Conservation (phyloP, 768 basidiomycete genomes). For the Rhizopogon vesiculosus region DNA sequence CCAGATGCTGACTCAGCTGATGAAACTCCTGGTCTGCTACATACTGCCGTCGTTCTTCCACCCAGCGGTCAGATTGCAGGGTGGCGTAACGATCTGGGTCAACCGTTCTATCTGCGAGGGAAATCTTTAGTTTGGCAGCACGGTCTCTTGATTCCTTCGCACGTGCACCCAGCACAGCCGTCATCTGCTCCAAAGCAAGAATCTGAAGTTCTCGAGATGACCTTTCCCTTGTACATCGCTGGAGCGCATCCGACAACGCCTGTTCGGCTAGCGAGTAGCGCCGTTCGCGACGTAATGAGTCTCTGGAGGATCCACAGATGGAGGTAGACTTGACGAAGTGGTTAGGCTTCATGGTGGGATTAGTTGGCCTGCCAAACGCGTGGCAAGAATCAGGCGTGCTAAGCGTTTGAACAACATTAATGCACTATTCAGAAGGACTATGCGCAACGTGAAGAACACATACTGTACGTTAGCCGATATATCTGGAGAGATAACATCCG, state of each 20-base stretch:
- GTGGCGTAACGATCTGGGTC: conserved; percentile 33
- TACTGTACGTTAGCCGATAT: conserved; percentile 10
- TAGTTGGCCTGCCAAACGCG: conserved; percentile 6
- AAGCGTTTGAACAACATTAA: background rate
- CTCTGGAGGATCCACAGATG: conserved; percentile 23
- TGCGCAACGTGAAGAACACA: conserved; percentile 15
- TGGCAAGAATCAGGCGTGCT: conserved; percentile 18
- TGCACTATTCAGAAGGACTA: background rate
- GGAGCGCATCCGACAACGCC: conserved; percentile 32
- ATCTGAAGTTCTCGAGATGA: conserved; percentile 44
- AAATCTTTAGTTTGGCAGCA: conserved; percentile 33
- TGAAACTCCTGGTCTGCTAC: conserved; percentile 34
- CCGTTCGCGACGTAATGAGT: conserved; percentile 24
- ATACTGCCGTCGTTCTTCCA: conserved; percentile 41
- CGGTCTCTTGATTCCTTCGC: conserved; percentile 41
- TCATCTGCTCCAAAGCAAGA: conserved; percentile 39
- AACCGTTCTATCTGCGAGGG: conserved; percentile 33
- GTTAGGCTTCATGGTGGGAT: conserved; percentile 6
- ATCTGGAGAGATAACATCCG: conserved; percentile 2
- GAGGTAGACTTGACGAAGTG: conserved; percentile 10
- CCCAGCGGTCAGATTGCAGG: conserved; percentile 45
- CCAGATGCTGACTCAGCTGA: conserved; percentile 31
- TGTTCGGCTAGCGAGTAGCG: conserved; percentile 44
- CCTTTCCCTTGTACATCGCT: conserved; percentile 27
- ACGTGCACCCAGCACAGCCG: conserved; percentile 36